These are phyloP conservation scores for Mycena kentingensis DNA, from an alignment of 768 basidiomycete species.

Conservation along the genomic window DNA sequence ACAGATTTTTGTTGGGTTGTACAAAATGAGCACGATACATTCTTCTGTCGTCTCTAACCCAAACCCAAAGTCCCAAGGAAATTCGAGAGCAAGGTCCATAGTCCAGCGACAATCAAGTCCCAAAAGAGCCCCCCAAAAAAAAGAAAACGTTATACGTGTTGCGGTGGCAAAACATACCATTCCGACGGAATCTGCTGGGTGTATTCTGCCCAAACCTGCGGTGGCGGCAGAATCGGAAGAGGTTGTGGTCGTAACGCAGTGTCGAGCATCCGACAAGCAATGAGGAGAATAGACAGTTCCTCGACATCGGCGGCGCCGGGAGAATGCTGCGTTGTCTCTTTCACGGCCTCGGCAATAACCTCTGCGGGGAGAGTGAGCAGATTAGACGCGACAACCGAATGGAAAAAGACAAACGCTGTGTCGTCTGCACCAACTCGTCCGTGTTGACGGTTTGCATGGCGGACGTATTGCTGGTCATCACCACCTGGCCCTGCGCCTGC, in stretches of 20 bases:
- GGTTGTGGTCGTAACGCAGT: constrained; percentile 6
- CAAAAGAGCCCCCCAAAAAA: constrained; percentile 29
- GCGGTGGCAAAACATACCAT: constrained; percentile 33
- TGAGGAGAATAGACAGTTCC: constrained; percentile 25
- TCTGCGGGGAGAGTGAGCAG: constrained; percentile 20
- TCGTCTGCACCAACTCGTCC: constrained; percentile 52
- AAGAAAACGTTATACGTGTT: constrained; percentile 41
- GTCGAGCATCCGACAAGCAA: constrained; percentile 22
- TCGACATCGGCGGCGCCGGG: constrained; percentile 20
- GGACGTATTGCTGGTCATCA: constrained; percentile 38
- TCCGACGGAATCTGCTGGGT: constrained; percentile 7
- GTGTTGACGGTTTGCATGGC: constrained; percentile 54
- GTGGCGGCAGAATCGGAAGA: background rate
- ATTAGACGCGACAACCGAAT: background rate
- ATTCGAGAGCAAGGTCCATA: constrained; percentile 14
- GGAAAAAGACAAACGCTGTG: constrained; percentile 31
- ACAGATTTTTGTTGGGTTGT: constrained; percentile 21
- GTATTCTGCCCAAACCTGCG: constrained; percentile 6
- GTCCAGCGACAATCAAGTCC: constrained; percentile 21
- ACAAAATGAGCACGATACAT: constrained; percentile 27
- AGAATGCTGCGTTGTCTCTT: constrained; percentile 55
- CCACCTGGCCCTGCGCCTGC: constrained; percentile 36
- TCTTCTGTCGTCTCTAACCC: constrained; percentile 17
- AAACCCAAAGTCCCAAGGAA: constrained; percentile 33
- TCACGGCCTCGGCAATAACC: constrained; percentile 82